Percentiles rank a stretch among this genome's conserved stretches.
phyloP scores from a whole-genome alignment of 2,329 filamentous ascomycete genomes.

The Aspergillus latus region DNA sequence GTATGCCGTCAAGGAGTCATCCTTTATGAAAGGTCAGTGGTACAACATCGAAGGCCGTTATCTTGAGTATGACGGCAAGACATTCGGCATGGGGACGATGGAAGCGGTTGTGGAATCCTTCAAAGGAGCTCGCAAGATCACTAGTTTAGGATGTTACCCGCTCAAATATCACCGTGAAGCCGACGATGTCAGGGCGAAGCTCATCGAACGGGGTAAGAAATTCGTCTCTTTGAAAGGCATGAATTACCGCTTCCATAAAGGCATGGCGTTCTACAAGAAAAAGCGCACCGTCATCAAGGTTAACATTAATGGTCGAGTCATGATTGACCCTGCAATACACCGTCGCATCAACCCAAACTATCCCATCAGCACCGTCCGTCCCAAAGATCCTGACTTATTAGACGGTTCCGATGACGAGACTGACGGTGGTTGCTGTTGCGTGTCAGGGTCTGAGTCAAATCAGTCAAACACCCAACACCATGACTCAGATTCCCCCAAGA shows the following conservation, averaged over 20 bases:
- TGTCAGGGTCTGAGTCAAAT: constrained; percentile 38
- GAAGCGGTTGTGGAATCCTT: constrained; percentile 70
- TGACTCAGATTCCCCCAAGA: constrained; percentile 35
- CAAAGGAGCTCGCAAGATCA: constrained; percentile 79
- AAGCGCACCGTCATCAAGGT: constrained; percentile 74
- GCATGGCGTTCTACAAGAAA: constrained; percentile 81
- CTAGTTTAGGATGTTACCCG: constrained; percentile 72
- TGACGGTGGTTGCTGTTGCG: constrained; percentile 45
- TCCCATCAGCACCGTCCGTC: constrained; percentile 69
- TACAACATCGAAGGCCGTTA: constrained; percentile 74
- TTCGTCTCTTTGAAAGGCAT: constrained; percentile 80
- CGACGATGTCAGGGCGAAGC: constrained; percentile 60
- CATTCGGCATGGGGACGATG: constrained; percentile 73
- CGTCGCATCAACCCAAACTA: constrained; percentile 86
- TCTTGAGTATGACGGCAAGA: constrained; percentile 84
- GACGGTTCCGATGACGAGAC: constrained; percentile 47
- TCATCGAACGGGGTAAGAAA: constrained; percentile 79
- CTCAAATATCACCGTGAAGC: constrained; percentile 77
- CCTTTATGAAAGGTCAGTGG: constrained; percentile 70
- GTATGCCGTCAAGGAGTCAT: constrained; percentile 67
- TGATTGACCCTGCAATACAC: constrained; percentile 82
- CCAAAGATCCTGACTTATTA: constrained; percentile 65
- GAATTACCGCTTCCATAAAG: constrained; percentile 79
- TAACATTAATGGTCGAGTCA: constrained; percentile 84
- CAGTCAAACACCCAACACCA: constrained; percentile 38